These are phyloP conservation scores for Exophiala aquamarina DNA, from an alignment of 2,329 filamentous ascomycete species.

Conservation along the genomic window DNA sequence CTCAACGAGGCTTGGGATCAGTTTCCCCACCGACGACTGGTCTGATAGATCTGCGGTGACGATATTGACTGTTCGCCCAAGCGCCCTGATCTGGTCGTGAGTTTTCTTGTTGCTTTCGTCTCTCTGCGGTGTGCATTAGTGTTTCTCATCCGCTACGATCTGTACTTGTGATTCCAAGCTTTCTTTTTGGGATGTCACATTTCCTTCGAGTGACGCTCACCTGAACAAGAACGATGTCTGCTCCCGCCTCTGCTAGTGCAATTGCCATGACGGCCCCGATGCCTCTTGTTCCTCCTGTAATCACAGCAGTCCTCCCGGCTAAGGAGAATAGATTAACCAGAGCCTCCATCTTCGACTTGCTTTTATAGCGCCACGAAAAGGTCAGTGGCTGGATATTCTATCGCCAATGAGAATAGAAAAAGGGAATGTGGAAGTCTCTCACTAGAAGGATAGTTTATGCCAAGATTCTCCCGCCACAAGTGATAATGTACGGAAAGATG, in stretches of 20 bases:
- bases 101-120: slow-evolving; percentile 51
- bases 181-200: background rate
- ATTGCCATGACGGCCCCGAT: slow-evolving; percentile 49
- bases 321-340: slow-evolving; percentile 29
- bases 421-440: too few species aligned
- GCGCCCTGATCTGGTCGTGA: slow-evolving; percentile 37
- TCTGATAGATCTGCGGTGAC: slow-evolving; percentile 45
- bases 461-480: too few species aligned
- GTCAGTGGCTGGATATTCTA: too few species aligned
- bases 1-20: slow-evolving; percentile 40
- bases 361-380: too few species aligned
- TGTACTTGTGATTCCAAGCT: too few species aligned
- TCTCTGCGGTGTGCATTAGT: slow-evolving; percentile 40
- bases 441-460: too few species aligned
- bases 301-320: slow-evolving; percentile 42
- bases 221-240: slow-evolving; percentile 45
- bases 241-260: slow-evolving; percentile 48
- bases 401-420: too few species aligned
- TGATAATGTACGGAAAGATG: too few species aligned
- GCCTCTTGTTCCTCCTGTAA: slow-evolving; percentile 49
- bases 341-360: slow-evolving; percentile 8
- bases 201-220: slow-evolving; percentile 8
- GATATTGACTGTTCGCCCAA: slow-evolving; percentile 43
- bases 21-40: slow-evolving; percentile 40
- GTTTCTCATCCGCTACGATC: background rate